Base-by-base conservation (phyloP, 306 rosid genomes). In the Crotalaria pallida region DNA sequence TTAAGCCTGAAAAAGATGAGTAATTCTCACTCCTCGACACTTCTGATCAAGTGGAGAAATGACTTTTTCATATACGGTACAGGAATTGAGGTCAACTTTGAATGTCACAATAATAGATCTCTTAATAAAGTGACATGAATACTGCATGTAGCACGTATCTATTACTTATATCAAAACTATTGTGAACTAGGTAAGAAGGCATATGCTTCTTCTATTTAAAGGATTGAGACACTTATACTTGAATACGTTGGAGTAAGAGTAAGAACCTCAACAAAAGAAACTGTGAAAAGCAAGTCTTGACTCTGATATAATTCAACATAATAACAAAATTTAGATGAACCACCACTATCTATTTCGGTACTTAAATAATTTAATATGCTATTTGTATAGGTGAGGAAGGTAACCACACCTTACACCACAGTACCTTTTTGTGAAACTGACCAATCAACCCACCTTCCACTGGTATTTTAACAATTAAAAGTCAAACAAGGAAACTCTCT, bases 341-440 rank as follows among this genome's bases (percentile, higher is more conserved):
- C 24, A 68, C 75, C 80, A 72, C 60, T 16, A 45, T 15, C 40
- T 26, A 50, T 55, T 64, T 56, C 3, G 51, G 59, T 58, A 12
- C 9, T 52, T 66, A 40, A 40, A 34, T 34, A 34, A 31, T 26
- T 26, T 34, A 34, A 26, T 58, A 45, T 33, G 44, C 44, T 12
- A 11, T 45, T 67, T 45, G 58, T 69, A 62, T 90, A 82, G 96
- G 96, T 90, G 55, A 44, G 74, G 86, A 75, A 69, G 83, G 87
- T 81, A 73, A 80, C 81, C 82, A 68, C 51, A 70, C 75, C 23
- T 7, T 9, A 34, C 10, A 34, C 40, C 52, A 59, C 26, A 23
- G 31, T 70, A n/a, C 45, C 75, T 66, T 55, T 55, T 52, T 38
- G 58, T 23, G 9, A 48, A n/a, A n/a, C n/a, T n/a, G 66, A 51